phyloP scores from a whole-genome alignment of 164 flowering plant genomes.

The Vitis vinifera region DNA sequence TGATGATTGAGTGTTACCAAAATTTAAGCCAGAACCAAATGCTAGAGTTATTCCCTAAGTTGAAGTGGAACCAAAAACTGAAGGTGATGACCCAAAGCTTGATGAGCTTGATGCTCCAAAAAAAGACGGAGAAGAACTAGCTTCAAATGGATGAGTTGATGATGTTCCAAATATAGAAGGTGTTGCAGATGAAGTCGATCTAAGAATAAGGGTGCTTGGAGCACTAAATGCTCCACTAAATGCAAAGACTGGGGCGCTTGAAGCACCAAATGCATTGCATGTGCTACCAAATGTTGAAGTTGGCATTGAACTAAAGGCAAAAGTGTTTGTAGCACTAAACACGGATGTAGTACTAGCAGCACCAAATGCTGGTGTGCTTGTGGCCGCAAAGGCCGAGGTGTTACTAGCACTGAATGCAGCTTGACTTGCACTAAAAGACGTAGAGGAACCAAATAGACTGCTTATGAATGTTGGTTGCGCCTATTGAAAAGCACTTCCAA shows the following conservation, averaged over 20 bases:
- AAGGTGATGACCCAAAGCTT: neutral
- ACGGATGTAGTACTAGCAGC: conserved; percentile 37
- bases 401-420: conserved; percentile 61
- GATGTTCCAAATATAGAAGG: conserved; percentile 53
- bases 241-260: conserved; percentile 52
- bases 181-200: conserved; percentile 23
- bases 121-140: conserved; percentile 46
- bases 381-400: conserved; percentile 56
- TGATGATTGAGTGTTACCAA: conserved; percentile 72
- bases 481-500: conserved; percentile 82
- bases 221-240: conserved; percentile 60
- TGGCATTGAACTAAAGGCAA: conserved; percentile 50
- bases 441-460: conserved; percentile 61
- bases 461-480: conserved; percentile 85
- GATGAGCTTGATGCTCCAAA: conserved; percentile 58
- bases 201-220: conserved; percentile 29
- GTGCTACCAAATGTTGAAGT: conserved; percentile 46
- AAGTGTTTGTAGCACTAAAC: conserved; percentile 26
- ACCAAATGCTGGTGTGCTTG: conserved; percentile 60
- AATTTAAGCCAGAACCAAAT: conserved; percentile 53
- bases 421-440: conserved; percentile 75
- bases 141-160: conserved; percentile 54
- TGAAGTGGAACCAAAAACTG: conserved; percentile 58
- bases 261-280: conserved; percentile 50
- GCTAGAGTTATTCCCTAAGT: conserved; percentile 48